Evolutionary conservation across 1,139 yeast genomes (phyloP).

Genomic region (Blastobotrys arbuscula): DNA sequence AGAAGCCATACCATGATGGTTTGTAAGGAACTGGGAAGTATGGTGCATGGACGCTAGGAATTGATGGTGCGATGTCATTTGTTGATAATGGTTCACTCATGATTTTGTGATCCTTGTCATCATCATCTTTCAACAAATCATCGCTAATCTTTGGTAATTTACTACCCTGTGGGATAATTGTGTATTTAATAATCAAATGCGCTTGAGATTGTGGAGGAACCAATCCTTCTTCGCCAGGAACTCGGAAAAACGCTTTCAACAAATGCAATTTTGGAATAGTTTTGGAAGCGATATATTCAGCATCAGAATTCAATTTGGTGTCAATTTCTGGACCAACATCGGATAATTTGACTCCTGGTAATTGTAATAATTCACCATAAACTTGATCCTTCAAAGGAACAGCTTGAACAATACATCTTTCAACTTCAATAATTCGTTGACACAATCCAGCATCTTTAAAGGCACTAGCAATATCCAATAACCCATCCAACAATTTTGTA

Average conservation of each 20-base stretch:
- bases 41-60: constrained; percentile 66
- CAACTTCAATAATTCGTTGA: constrained; percentile 56
- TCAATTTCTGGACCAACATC: constrained; percentile 15
- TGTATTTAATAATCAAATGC: constrained; percentile 68
- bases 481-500: constrained; percentile 63
- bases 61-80: constrained; percentile 57
- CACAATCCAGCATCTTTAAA: constrained; percentile 71
- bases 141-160: constrained; percentile 34
- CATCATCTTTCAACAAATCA: constrained; percentile 37
- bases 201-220: constrained; percentile 74
- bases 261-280: constrained; percentile 58
- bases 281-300: constrained; percentile 16
- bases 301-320: constrained; percentile 13
- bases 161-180: constrained; percentile 61
- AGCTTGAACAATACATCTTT: constrained; percentile 74
- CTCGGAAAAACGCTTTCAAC: constrained; percentile 67
- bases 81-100: constrained; percentile 66
- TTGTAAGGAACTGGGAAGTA: constrained; percentile 54
- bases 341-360: constrained; percentile 54
- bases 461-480: constrained; percentile 73
- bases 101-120: constrained; percentile 54
- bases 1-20: constrained; percentile 59
- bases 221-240: constrained; percentile 73
- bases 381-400: constrained; percentile 48
- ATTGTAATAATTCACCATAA: constrained; percentile 65